Evolutionary conservation across 345 rosid genomes (phyloP), one percentile per base, ranked within the genome.

Genomic region (Trapa incisa): DNA sequence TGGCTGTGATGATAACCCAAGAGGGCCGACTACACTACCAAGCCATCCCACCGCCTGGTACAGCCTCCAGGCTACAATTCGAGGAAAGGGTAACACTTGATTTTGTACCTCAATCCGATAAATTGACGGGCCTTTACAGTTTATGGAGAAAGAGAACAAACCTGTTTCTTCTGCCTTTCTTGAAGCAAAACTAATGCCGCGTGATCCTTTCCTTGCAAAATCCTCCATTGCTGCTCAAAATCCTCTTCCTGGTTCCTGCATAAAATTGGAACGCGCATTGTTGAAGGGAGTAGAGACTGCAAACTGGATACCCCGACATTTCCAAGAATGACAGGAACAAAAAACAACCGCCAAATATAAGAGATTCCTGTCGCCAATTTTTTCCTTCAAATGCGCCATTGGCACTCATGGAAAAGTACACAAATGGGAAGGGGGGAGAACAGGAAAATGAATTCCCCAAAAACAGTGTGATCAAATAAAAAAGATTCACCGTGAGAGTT

Each of bases 141-240:
- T 22, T 22, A 22, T 22, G 29, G 29, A 22, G 29, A 22, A 22
- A 22, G 29, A 22, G 29, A 22, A 22, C 29, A 22, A 22, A 22
- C 98, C 97, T 68, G 93, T 82, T 82, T 91, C 96, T 82, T 94
- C 95, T 16, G 97, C 96, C 74, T 81, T 94, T 85, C 96, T 84
- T 72, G 99, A 91, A 60, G 95, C 92, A 80, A 89, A 65, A 71
- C 72, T 80, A 13, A 85, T 70, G 65, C 84, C 90, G 66, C 89
- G 87, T 38, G 80, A 65, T 65, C 78, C 88, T 17, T 77, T 79
- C 78, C 90, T 67, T 64, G 78, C 65, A 61, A 68, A 68, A 42
- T 66, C 73, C 75, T 80, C 85, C 98, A 90, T 86, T 29, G 35
- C 16, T 8, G 15, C 63, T 58, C 37, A 3, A 58, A 58, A 58